Evolutionary conservation across 306 rosid genomes (phyloP).

Genomic region (Pyrus betulifolia): DNA sequence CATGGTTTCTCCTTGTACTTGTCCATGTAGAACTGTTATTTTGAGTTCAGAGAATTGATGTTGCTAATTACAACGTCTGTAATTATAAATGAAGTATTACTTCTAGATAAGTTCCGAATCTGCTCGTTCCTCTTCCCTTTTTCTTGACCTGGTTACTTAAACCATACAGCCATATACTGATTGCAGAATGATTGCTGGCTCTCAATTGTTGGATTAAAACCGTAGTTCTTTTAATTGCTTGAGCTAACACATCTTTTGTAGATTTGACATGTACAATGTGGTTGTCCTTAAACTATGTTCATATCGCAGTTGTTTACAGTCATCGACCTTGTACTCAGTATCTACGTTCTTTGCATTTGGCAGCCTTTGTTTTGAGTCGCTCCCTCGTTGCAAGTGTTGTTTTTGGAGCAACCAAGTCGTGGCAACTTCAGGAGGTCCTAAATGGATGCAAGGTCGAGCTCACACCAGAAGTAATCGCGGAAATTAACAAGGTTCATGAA

Average conservation of each 20-base stretch:
- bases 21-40: neutral
- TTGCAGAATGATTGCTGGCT: neutral
- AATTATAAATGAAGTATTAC: too few species aligned
- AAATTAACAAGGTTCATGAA: slow-evolving; percentile 59
- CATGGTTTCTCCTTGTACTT: neutral
- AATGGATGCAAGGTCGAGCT: slow-evolving; percentile 54
- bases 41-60: neutral
- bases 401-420: slow-evolving; percentile 74
- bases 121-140: neutral
- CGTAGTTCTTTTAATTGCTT: neutral
- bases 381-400: slow-evolving; percentile 79
- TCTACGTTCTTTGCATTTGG: neutral
- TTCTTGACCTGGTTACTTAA: neutral
- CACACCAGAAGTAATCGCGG: slow-evolving; percentile 41
- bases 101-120: too few species aligned
- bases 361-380: slow-evolving; percentile 87
- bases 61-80: neutral
- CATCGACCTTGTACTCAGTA: neutral
- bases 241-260: neutral
- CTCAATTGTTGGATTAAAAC: too few species aligned
- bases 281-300: neutral
- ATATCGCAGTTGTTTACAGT: neutral
- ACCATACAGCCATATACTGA: neutral
- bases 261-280: neutral
- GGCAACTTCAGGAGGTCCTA: slow-evolving; percentile 69